Conservation (phyloP, 495 filamentous ascomycete genomes). For the Xylaria bambusicola region DNA sequence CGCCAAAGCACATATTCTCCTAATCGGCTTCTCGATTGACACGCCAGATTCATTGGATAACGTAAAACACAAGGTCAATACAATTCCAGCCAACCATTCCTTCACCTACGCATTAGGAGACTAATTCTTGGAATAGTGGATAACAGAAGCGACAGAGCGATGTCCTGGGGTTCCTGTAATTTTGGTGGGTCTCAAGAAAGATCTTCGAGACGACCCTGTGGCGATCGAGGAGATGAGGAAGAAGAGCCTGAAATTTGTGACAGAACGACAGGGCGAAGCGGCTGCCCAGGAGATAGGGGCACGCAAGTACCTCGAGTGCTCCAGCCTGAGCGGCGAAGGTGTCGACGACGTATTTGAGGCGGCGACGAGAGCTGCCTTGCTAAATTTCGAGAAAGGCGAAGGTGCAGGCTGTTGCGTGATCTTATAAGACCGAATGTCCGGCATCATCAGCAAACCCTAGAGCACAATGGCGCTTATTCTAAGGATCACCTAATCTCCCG, state of each 20-base stretch:
- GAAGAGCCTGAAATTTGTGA: constrained; percentile 84
- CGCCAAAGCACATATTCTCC: constrained; percentile 93
- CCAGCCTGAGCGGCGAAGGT: constrained; percentile 92
- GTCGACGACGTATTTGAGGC: constrained; percentile 99
- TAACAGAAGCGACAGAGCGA: constrained; percentile 92
- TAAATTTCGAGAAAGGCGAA: constrained; percentile 88
- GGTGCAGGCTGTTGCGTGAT: constrained; percentile 85
- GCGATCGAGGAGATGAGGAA: constrained; percentile 98
- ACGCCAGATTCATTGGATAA: constrained; percentile 97
- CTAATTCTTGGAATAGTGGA: constrained; percentile 66
- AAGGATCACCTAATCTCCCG: neutral
- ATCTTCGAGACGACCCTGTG: constrained; percentile 90
- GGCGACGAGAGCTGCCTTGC: constrained; percentile 89
- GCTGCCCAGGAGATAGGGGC: constrained; percentile 85
- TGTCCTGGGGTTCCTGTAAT: constrained; percentile 95
- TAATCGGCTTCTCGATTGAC: constrained; percentile 95
- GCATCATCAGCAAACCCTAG: neutral
- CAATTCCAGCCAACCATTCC: constrained; percentile 6
- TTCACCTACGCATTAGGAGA: neutral
- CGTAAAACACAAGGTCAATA: constrained; percentile 89
- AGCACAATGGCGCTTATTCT: neutral
- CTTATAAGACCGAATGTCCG: constrained; percentile 60
- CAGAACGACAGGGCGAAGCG: constrained; percentile 74
- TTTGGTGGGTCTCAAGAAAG: constrained; percentile 95
- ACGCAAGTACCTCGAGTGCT: constrained; percentile 96